Evolutionary conservation across 805 yeast genomes (phyloP), one percentile per base, ranked within the genome.

Genomic region (Millerozyma acaciae): DNA sequence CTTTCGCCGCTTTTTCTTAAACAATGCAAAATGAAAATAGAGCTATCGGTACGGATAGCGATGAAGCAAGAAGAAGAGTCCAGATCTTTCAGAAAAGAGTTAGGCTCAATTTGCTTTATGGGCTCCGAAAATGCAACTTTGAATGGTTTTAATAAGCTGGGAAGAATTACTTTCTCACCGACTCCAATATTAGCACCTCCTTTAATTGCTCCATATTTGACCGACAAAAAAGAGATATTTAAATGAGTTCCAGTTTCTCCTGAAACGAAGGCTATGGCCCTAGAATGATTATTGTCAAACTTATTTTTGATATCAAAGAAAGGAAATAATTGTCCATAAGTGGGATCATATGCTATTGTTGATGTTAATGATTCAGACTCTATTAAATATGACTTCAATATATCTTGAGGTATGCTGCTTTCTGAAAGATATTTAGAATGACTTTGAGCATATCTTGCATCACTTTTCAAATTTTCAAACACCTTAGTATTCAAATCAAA

Each of bases 21-120:
- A 28, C 65, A 53, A 24, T 53, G 48, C 6, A 73, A 35, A 2
- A 70, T 40, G 30, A 52, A 53, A 8, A 70, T 39, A 16, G 53
- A 55, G 6, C 44, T 40, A 7, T 50, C 50, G 0, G 76, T 68
- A 26, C 77, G 49, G 1, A 71, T 59, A 1, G 66, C 48, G 5
- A 70, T 34, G 10, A 45, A 30, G 25, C 56, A 53, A 7, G 64
- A 45, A 5, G 39, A 31, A 16, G 50, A 45, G 3, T 49, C 49
- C 14, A 47, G 41, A 5, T 38, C 22, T 4, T 51, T 32, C 1
- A 56, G 40, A 1, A 53, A 26, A 8, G 44, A 42, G 6, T 64
- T 54, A 3, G 66, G 44, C 24, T 57, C 55, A 4, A 74, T 60
- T 33, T 65, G 71, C 30, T 60, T 61, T 6, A 74, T 70, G 2